Evolutionary conservation across 139 green algal genomes (phyloP), one percentile per base, ranked within the genome.

Genomic region (Pseudopediastrum boryanum): DNA sequence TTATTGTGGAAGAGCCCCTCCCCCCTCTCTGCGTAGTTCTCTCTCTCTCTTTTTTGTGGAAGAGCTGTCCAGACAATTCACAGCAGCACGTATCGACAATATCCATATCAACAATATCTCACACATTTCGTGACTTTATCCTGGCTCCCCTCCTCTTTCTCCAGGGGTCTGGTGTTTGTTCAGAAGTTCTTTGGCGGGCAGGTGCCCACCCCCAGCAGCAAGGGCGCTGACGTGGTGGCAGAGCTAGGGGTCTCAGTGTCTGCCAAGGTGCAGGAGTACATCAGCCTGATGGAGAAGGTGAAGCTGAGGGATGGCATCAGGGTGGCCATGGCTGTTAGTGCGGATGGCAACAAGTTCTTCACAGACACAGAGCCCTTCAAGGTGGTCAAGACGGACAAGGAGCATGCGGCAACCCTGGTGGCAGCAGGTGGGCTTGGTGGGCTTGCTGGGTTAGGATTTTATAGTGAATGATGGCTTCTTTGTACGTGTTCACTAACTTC

Each of bases 321-420:
- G 4, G 50, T 93, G 23, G 89, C 85, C 54, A 94, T 98, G 91
- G 62, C 67, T 39, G 76, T 95, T 13, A 90, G 79, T 6, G 85
- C 87, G 5, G 88, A 88, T 31, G 94, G 92, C 69, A 98, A 98
- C 87, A 90, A 93, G 69, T 97, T 96, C 85, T 71, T 97, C 88
- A 96, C 76, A 84, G 86, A 92, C 71, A 87, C 82, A 25, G 78
- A 89, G 73, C 87, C 84, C 0, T 94, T 82, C 76, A 75, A 88
- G 87, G 84, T 84, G 54, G 42, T 94, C 27, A 93, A 93, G 75
- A 73, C 78, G 74, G 90, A 94, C 80, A 80, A 50, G 61, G 85
- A 89, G 69, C 71, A 85, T 35, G 91, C 84, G 64, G 82, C 66
- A 42, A 86, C 79, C 42, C 72, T 92, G 27, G 80, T 98, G 21